These are phyloP conservation scores for Diaporthe ilicicola DNA, from an alignment of 2,329 filamentous ascomycete species.

Conservation along the genomic window DNA sequence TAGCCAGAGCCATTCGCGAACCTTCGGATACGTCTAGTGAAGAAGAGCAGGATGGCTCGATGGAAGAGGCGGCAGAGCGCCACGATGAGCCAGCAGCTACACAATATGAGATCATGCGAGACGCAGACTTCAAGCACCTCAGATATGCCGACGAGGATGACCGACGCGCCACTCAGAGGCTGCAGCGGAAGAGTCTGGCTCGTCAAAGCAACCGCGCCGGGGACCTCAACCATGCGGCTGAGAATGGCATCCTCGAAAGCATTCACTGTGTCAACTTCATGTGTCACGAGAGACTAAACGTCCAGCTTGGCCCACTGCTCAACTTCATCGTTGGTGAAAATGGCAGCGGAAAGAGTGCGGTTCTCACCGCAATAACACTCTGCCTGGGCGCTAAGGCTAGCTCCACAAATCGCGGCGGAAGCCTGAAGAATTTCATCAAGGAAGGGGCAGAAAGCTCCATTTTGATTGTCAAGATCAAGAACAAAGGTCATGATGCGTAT, in stretches of 20 bases:
- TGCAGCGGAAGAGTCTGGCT: slow-evolving; percentile 42
- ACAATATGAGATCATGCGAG: slow-evolving; percentile 69
- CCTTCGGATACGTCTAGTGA: slow-evolving; percentile 26
- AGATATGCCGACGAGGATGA: slow-evolving; percentile 67
- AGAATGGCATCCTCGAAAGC: slow-evolving; percentile 87
- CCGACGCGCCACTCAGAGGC: slow-evolving; percentile 69
- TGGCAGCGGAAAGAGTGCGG: slow-evolving; percentile 96
- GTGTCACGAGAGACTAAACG: slow-evolving; percentile 86
- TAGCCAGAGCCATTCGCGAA: slow-evolving; percentile 36
- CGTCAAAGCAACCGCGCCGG: slow-evolving; percentile 51
- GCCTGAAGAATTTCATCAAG: slow-evolving; percentile 88
- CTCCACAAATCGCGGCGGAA: slow-evolving; percentile 90
- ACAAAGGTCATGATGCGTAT: slow-evolving; percentile 85
- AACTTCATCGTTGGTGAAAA: slow-evolving; percentile 99
- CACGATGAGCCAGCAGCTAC: slow-evolving; percentile 55
- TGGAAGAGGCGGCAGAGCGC: slow-evolving; percentile 36
- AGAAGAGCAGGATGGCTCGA: slow-evolving; percentile 42
- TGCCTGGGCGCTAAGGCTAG: slow-evolving; percentile 96
- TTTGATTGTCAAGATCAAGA: slow-evolving; percentile 88
- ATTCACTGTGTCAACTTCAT: slow-evolving; percentile 94
- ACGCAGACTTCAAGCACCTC: slow-evolving; percentile 67
- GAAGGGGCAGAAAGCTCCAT: slow-evolving; percentile 81
- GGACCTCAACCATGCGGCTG: slow-evolving; percentile 74
- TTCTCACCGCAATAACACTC: slow-evolving; percentile 90
- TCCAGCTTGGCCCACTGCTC: slow-evolving; percentile 90